phyloP scores from a whole-genome alignment of 345 rosid genomes.

The Pistacia vera region DNA sequence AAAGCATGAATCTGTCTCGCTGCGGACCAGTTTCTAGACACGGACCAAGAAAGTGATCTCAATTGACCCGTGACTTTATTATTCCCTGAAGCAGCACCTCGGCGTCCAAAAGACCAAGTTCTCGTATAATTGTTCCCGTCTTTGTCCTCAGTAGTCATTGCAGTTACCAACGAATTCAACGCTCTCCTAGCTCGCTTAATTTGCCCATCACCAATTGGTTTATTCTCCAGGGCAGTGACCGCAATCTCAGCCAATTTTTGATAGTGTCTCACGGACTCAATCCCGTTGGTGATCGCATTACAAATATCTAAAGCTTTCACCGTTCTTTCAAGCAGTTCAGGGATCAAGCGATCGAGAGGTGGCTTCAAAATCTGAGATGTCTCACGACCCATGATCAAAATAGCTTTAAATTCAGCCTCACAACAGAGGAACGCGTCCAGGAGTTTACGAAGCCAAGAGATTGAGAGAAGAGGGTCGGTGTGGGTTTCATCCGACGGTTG shows the following conservation, averaged over 20 bases:
- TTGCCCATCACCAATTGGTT: slow-evolving; percentile 82
- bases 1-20: slow-evolving; percentile 93
- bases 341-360: slow-evolving; percentile 80
- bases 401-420: slow-evolving; percentile 94
- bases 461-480: slow-evolving; percentile 59
- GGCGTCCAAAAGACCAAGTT: slow-evolving; percentile 82
- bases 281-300: slow-evolving; percentile 72
- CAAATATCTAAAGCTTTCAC: slow-evolving; percentile 83
- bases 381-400: slow-evolving; percentile 72
- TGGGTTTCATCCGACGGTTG: slow-evolving; percentile 30
- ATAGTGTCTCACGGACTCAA: slow-evolving; percentile 74
- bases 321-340: slow-evolving; percentile 75
- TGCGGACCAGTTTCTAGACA: slow-evolving; percentile 92
- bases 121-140: slow-evolving; percentile 48
- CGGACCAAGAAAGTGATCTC: slow-evolving; percentile 63
- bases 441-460: slow-evolving; percentile 80
- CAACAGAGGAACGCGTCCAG: slow-evolving; percentile 92
- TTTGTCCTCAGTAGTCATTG: slow-evolving; percentile 60
- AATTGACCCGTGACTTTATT: slow-evolving; percentile 45
- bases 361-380: slow-evolving; percentile 69
- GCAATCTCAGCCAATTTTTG: slow-evolving; percentile 78
- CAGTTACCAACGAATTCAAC: slow-evolving; percentile 42
- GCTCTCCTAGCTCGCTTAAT: slow-evolving; percentile 82
- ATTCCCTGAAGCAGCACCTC: slow-evolving; percentile 30
- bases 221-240: slow-evolving; percentile 60